phyloP scores from a whole-genome alignment of 2,329 filamentous ascomycete genomes.

The Verticillium dahliae region DNA sequence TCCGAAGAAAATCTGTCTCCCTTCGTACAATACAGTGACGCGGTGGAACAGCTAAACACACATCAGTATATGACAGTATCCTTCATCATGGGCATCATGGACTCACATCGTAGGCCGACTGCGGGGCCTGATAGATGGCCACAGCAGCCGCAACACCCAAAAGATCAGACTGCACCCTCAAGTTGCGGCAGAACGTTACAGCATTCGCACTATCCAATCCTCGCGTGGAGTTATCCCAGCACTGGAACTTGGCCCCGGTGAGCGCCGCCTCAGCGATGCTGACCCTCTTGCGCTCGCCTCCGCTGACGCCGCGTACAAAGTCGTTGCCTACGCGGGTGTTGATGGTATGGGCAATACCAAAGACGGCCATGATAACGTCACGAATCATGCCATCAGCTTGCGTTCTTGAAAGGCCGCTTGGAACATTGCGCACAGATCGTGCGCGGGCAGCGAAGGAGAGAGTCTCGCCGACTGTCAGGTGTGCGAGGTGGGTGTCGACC shows the following conservation, averaged over 20 bases:
- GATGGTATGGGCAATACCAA: constrained; percentile 45
- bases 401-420: constrained; percentile 28
- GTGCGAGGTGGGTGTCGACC: constrained; percentile 54
- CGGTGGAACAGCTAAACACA: constrained; percentile 51
- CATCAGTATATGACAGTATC: neutral
- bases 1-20: constrained; percentile 62
- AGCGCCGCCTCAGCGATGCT: constrained; percentile 25
- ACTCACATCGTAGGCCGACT: constrained; percentile 42
- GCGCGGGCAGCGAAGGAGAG: constrained; percentile 54
- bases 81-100: too few relatives aligned
- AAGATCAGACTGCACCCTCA: constrained; percentile 54
- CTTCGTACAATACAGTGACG: constrained; percentile 60
- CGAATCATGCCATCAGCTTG: constrained; percentile 46
- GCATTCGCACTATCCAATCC: constrained; percentile 62
- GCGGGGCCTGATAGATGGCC: constrained; percentile 60
- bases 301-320: constrained; percentile 45
- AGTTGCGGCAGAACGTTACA: constrained; percentile 56
- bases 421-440: constrained; percentile 37
- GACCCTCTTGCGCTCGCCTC: constrained; percentile 41
- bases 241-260: constrained; percentile 15
- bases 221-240: constrained; percentile 53
- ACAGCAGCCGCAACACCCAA: constrained; percentile 50
- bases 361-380: constrained; percentile 48
- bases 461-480: constrained; percentile 53
- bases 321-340: constrained; percentile 50